Percentiles rank a stretch among this genome's conserved stretches.
phyloP scores from a whole-genome alignment of 108 stramenopile species.

The Seminavis robusta region DNA sequence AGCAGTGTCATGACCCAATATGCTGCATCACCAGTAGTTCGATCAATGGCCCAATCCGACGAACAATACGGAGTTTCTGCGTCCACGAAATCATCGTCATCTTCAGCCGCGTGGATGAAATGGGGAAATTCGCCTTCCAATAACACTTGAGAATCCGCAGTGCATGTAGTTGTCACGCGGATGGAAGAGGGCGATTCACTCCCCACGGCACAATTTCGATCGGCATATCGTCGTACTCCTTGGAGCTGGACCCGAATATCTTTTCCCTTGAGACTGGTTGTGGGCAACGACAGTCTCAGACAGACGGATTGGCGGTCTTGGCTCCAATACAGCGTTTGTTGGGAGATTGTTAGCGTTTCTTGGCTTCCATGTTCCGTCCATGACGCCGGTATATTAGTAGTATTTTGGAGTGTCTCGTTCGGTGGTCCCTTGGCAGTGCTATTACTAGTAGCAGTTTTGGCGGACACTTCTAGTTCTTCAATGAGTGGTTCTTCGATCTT shows the following conservation, averaged over 20 bases:
- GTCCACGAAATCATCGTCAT: slow-evolving; percentile 15
- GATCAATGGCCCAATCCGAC: slow-evolving; percentile 36
- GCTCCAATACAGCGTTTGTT: slow-evolving; percentile 26
- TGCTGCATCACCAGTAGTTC: not conserved
- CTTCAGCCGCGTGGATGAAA: slow-evolving; percentile 31
- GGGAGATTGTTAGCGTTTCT: too few species aligned
- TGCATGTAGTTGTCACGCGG: not conserved
- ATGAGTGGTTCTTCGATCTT: too few species aligned
- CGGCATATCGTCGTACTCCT: slow-evolving; percentile 15
- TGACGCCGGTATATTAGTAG: not conserved
- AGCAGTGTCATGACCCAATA: slow-evolving; percentile 24
- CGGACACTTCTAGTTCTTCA: too few species aligned
- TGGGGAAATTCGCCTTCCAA: slow-evolving; percentile 36
- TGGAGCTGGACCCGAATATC: slow-evolving; percentile 6
- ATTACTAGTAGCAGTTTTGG: too few species aligned
- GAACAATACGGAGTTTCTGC: too few species aligned
- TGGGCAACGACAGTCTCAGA: slow-evolving; percentile 23
- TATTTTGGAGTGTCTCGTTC: too few species aligned
- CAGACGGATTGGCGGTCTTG: slow-evolving; percentile 36
- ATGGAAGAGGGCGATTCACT: too few species aligned
- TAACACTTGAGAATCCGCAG: not conserved
- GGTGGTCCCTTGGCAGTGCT: not conserved
- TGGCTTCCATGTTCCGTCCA: slow-evolving; percentile 26
- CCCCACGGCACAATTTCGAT: slow-evolving; percentile 29
- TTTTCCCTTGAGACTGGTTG: slow-evolving; percentile 2